Evolutionary conservation across 768 basidiomycete genomes (phyloP), one percentile per base, ranked within the genome.

Genomic region (Tricholoma matsutake): DNA sequence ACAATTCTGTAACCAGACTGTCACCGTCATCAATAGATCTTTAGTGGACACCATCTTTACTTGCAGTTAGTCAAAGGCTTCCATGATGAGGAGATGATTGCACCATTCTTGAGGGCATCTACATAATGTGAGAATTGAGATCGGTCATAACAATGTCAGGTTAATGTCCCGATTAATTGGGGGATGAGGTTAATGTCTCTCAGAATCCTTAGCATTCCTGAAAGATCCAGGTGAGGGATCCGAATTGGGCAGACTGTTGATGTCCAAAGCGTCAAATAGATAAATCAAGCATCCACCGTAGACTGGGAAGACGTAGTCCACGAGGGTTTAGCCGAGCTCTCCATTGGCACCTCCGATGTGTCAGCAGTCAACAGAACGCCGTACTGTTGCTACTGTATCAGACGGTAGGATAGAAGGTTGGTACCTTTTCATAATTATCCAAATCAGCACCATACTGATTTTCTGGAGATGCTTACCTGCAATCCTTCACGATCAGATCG

Each of bases 401-500:
- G 49, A n/a, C 3, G 28, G 14, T 3, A 7, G 16, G 49, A 49
- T 49, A 10, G 49, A 28, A 51, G 49, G 49, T 29, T 51, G 25
- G 28, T 51, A 29, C 29, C 49, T 51, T 49, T 22, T 49, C 16
- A 10, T 1, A 13, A 28, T 51, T 25, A 47, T 47, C 39, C 10
- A 25, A 4, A 22, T 22, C 28, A n/a, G 29, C 9, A 47, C 20
- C 7, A 16, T 5, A 29, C 1, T 13, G 2, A 3, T 16, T n/a
- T 51, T 29, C 7, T 5, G 28, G 31, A 51, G 22, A 13, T 16
- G 31, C 49, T 29, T 51, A 13, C 49, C 47, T 62, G 22, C 54
- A 59, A 31, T 56, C 57, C 13, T 58, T 56, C 34, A 58, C 45
- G 51, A 63, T 54, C 14, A 63, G 60, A 47, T 61, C 64, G 56